Conservation (phyloP, 371 early-diverging fungal species). For the Blakeslea trispora region DNA sequence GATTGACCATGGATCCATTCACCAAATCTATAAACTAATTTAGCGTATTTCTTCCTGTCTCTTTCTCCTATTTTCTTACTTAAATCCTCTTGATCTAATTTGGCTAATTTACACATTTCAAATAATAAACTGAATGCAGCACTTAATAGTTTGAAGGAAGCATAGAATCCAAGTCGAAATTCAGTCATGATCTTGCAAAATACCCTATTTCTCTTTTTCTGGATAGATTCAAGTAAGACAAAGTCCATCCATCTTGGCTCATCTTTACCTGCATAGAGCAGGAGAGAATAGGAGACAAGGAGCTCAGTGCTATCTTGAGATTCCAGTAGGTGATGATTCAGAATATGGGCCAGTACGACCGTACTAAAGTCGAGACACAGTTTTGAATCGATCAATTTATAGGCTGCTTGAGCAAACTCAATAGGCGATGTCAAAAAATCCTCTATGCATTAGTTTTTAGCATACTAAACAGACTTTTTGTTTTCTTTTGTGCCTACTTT, state of each 20-base stretch:
- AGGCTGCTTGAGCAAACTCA: conserved; percentile 60
- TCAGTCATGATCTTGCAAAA: conserved; percentile 29
- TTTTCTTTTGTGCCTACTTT: conserved; percentile 27
- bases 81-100: conserved; percentile 60
- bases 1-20: conserved; percentile 20
- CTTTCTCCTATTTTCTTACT: conserved; percentile 34
- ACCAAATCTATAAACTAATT: conserved; percentile 34
- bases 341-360: conserved; percentile 55
- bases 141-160: conserved; percentile 25
- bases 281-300: conserved; percentile 18
- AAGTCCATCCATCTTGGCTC: conserved; percentile 31
- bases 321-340: conserved; percentile 54
- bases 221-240: conserved; percentile 23
- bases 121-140: conserved; percentile 65
- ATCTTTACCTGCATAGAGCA: conserved; percentile 32
- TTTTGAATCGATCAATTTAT: conserved; percentile 66
- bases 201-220: conserved; percentile 15
- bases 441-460: conserved; percentile 28
- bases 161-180: conserved; percentile 42
- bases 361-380: conserved; percentile 63
- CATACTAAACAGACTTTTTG: not conserved
- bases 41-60: too few relatives aligned
- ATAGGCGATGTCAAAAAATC: conserved; percentile 50
- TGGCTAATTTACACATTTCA: conserved; percentile 74
- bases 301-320: conserved; percentile 45